Percentiles rank a stretch among this genome's conserved stretches.
Conservation (phyloP, 768 basidiomycete genomes). For the Termitomyces heimii region DNA sequence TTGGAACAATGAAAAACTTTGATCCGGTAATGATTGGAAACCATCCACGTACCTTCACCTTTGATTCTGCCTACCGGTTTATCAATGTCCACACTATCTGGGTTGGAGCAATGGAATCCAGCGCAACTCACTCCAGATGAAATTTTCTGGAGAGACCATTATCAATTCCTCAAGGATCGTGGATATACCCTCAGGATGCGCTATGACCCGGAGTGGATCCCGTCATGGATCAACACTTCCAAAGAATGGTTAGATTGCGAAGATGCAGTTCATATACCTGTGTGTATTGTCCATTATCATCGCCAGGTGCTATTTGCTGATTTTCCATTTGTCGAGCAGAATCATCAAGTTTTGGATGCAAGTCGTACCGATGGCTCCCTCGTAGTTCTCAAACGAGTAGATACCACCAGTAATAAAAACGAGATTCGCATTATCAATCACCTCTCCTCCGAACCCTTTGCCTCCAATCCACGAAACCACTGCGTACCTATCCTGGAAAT, state of each 20-base stretch:
- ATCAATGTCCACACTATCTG: neutral
- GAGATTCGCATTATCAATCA: constrained; percentile 23
- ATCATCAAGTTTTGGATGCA: constrained; percentile 18
- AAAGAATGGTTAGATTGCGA: neutral
- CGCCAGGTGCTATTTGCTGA: neutral
- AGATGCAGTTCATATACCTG: neutral
- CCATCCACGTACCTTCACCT: no score
- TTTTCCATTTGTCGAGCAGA: neutral
- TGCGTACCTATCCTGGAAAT: constrained; percentile 16
- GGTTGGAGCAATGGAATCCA: neutral
- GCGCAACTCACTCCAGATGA: neutral
- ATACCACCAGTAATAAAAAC: constrained; percentile 6
- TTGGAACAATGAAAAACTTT: neutral
- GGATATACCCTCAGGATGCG: constrained; percentile 6
- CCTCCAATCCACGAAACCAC: constrained; percentile 13
- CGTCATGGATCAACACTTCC: neutral
- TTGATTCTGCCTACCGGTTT: neutral
- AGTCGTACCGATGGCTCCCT: constrained; percentile 21
- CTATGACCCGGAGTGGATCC: neutral
- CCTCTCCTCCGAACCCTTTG: constrained; percentile 11
- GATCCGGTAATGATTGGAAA: neutral
- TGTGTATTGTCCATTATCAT: neutral
- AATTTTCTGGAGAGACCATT: neutral
- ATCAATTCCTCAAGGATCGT: neutral
- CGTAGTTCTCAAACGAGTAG: constrained; percentile 22